Evolutionary conservation across 2,329 filamentous ascomycete species (phyloP).

Genomic region (Cercospora zeina): DNA sequence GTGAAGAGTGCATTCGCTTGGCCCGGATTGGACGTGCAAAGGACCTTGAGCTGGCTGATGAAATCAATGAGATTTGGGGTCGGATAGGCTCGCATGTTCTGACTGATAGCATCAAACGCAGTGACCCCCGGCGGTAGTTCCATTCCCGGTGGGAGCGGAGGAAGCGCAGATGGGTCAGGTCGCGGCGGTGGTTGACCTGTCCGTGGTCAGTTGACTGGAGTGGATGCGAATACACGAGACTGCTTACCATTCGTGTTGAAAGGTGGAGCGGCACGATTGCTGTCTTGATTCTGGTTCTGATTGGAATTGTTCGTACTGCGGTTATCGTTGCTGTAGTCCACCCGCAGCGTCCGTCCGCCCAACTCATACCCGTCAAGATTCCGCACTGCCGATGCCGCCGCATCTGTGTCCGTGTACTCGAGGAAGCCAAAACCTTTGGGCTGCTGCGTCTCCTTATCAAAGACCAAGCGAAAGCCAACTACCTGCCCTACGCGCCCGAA

Average conservation of each 20-base stretch:
- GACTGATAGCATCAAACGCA: slow-evolving; percentile 86
- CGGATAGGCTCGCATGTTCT: slow-evolving; percentile 82
- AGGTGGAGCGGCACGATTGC: slow-evolving; percentile 41
- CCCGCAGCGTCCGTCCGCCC: slow-evolving; percentile 88
- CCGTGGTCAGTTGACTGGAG: background rate
- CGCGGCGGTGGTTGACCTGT: slow-evolving; percentile 18
- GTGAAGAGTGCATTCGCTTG: slow-evolving; percentile 83
- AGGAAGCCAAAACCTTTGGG: slow-evolving; percentile 97
- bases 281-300: slow-evolving; percentile 23
- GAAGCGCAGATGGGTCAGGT: slow-evolving; percentile 59
- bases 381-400: slow-evolving; percentile 88
- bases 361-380: slow-evolving; percentile 95
- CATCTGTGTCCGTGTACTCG: slow-evolving; percentile 89
- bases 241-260: slow-evolving; percentile 46
- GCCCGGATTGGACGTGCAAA: slow-evolving; percentile 77
- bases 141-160: slow-evolving; percentile 78
- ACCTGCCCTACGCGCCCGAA: slow-evolving; percentile 89
- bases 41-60: slow-evolving; percentile 87
- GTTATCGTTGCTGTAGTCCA: slow-evolving; percentile 94
- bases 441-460: slow-evolving; percentile 90
- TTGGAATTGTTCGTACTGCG: slow-evolving; percentile 53
- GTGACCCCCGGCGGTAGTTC: slow-evolving; percentile 80
- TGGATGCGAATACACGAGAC: background rate
- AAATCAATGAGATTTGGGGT: slow-evolving; percentile 90
- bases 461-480: slow-evolving; percentile 86